Evolutionary conservation across 257 asterid genomes (phyloP).

Genomic region (Mitragyna speciosa): DNA sequence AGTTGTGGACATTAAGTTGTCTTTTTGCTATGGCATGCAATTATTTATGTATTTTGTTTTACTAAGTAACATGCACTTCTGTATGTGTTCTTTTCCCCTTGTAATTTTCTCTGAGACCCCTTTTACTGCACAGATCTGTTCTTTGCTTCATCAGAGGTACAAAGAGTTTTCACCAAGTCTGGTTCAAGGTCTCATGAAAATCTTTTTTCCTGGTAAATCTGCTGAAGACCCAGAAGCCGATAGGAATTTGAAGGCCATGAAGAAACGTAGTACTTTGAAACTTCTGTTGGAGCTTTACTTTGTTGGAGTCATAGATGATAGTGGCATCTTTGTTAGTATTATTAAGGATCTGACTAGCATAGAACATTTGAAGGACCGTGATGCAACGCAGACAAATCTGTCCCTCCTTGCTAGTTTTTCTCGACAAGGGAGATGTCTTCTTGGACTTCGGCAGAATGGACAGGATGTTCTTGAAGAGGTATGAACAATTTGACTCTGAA

Average conservation of each 20-base stretch:
- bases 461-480: conserved; percentile 94
- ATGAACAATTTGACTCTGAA: conserved; percentile 11
- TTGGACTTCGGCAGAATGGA: conserved; percentile 76
- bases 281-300: conserved; percentile 93
- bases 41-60: neutral
- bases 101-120: neutral
- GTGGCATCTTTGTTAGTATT: conserved; percentile 65
- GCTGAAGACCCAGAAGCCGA: conserved; percentile 79
- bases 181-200: conserved; percentile 89
- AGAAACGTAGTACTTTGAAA: conserved; percentile 94
- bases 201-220: conserved; percentile 75
- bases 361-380: conserved; percentile 95
- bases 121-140: conserved; percentile 70
- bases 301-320: conserved; percentile 90
- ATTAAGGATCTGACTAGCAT: conserved; percentile 83
- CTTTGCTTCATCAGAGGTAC: conserved; percentile 97
- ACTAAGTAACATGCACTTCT: neutral
- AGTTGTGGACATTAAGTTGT: neutral
- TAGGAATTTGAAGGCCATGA: conserved; percentile 86
- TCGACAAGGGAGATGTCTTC: conserved; percentile 91
- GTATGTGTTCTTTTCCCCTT: neutral
- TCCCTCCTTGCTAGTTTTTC: conserved; percentile 97
- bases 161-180: conserved; percentile 88
- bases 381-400: conserved; percentile 90
- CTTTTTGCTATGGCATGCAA: neutral